Evolutionary conservation across 2,329 filamentous ascomycete species (phyloP), one percentile per base, ranked within the genome.

Genomic region (Fusarium staphyleae): DNA sequence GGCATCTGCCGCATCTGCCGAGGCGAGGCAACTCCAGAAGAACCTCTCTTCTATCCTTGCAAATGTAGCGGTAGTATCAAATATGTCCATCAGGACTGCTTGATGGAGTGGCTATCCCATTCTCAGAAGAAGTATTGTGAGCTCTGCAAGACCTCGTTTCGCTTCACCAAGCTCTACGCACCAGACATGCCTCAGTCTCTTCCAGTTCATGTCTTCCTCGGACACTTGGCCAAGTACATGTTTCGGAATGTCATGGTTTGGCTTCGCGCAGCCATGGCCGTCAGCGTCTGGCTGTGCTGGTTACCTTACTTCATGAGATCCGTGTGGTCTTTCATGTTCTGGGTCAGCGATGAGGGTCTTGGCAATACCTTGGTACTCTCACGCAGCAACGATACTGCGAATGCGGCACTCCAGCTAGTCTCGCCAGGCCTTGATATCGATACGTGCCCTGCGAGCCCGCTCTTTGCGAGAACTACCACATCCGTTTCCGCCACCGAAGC

Each of bases 111-210:
- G 95, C 81, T 99, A 16, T 93, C 92, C 42, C 96, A 99, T 74
- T 98, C 95, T 2, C 93, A 99, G 73, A 99, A 99, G 84, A 98
- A 98, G 75, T 90, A 99, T 79, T 99, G 96, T 81, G 95, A 99
- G 78, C 87, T 99, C 29, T 99, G 95, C 86, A 99, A 99, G 78
- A 99, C 95, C 3, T 88, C 93, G 0, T 99, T 98, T 71, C 90
- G 92, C 55, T 99, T 99, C 78, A 99, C 95, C 46, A 99, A 99
- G 75, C 84, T 99, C 32, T 99, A 99, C 77, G 87, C 93, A 57
- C 91, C 92, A 4, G 85, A 93, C 69, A 99, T 99, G 95, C 96
- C 95, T 2, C 84, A 85, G 58, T 86, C 84, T 11, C 82, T 99
- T 12, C 95, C 96, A 0, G 82, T 87, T 33, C 83, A 88, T 40